Evolutionary conservation across 257 asterid genomes (phyloP).

Genomic region (Ocimum tenuiflorum): DNA sequence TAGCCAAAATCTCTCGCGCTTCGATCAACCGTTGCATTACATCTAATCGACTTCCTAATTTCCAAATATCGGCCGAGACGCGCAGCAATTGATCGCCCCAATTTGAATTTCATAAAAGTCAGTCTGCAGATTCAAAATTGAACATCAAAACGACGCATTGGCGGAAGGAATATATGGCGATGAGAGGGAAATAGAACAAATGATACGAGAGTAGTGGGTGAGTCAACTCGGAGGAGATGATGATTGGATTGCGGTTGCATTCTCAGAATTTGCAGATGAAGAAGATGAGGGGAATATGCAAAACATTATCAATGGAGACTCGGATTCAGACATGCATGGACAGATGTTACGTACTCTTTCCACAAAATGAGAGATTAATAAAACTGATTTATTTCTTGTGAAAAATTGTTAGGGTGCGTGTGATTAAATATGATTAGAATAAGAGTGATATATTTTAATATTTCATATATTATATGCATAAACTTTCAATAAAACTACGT

Average conservation of each 20-base stretch:
- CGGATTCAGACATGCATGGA: not conserved
- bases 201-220: conserved; percentile 13
- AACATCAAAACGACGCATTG: not conserved
- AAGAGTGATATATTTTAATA: no score
- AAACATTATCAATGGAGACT: not conserved
- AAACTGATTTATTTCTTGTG: no score
- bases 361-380: no score
- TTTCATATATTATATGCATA: no score
- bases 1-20: not conserved
- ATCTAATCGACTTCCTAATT: not conserved
- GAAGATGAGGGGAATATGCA: not conserved
- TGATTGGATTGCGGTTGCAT: not conserved
- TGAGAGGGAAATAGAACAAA: conserved; percentile 2
- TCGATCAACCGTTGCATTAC: not conserved
- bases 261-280: conserved; percentile 17
- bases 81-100: not conserved
- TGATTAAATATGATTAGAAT: no score
- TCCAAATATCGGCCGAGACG: not conserved
- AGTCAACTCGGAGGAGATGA: conserved; percentile 27
- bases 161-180: not conserved
- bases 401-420: no score
- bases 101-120: not conserved
- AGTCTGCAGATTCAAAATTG: not conserved
- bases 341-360: not conserved
- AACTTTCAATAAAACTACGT: no score